Conservation (phyloP, 345 rosid species). For the Theobroma cacao region DNA sequence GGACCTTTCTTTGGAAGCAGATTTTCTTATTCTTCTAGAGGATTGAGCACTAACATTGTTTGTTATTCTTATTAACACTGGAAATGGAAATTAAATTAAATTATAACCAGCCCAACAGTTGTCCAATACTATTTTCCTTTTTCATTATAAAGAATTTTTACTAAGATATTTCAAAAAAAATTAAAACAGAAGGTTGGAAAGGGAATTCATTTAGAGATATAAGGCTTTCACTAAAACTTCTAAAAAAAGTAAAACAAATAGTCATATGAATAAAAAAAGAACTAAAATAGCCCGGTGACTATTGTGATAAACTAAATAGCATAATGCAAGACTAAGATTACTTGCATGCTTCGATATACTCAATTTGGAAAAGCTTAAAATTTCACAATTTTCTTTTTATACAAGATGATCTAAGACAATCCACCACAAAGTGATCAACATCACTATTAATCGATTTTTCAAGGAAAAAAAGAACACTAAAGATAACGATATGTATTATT, state of each 20-base stretch:
- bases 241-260: background rate
- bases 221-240: background rate
- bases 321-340: too few species aligned
- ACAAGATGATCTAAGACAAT: too few species aligned
- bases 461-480: too few species aligned
- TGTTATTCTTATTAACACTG: too few species aligned
- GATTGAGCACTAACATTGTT: conserved; percentile 38
- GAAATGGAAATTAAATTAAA: too few species aligned
- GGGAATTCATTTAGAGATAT: background rate
- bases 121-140: too few species aligned
- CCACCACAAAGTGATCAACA: background rate
- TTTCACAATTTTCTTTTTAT: background rate
- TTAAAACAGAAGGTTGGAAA: background rate
- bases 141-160: too few species aligned
- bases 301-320: background rate
- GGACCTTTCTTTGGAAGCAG: conserved; percentile 40
- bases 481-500: too few species aligned
- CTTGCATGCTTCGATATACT: background rate
- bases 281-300: too few species aligned
- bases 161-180: too few species aligned
- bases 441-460: background rate
- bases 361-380: background rate
- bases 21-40: conserved; percentile 54
- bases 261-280: background rate
- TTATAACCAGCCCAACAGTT: too few species aligned